Evolutionary conservation across 169 alveolate species (phyloP), one percentile per base, ranked within the genome.

Genomic region (Plasmodium gallinaceum): DNA sequence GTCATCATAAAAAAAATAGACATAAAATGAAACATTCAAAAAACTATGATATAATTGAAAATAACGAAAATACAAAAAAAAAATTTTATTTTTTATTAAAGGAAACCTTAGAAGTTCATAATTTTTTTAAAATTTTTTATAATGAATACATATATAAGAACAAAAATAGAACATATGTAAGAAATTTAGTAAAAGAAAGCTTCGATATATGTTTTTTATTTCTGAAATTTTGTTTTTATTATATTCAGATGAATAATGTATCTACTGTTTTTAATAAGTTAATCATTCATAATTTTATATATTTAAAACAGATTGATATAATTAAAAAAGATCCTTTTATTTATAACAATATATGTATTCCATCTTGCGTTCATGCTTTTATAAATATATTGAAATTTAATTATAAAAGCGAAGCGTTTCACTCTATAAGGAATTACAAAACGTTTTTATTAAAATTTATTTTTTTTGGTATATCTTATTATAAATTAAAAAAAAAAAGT

Each of bases 91-190:
- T 78, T 65, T 65, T 78, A 51, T 45, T 64, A 43, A 22, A 32
- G 18, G 89, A 78, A 64, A 64, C 39, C 37, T 22, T 39, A 54
- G 78, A 78, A 16, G 16, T 64, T 32, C 62, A n/a, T 7, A 78
- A 24, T 37, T 78, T 78, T 65, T 78, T 65, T 37, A 78, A 78
- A 65, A 46, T 20, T 0, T 78, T 78, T 57, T 78, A 65, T 43
- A 78, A 78, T 57, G 89, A 78, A 78, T 78, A 78, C 22, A 78
- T 78, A 65, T 78, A 78, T 69, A 65, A 57, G 58, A 78, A 78
- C 51, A 37, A 51, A 65, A 78, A 78, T 65, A 8, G 66, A 32
- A 2, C 18, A 9, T 78, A 78, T 48, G 76, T 65, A 64, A 78
- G 65, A 65, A 64, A 46, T 4, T 76, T 76, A 70, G 89, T 64